Evolutionary conservation across 768 basidiomycete genomes (phyloP), one percentile per base, ranked within the genome.

Genomic region (Phlebiopsis gigantea): DNA sequence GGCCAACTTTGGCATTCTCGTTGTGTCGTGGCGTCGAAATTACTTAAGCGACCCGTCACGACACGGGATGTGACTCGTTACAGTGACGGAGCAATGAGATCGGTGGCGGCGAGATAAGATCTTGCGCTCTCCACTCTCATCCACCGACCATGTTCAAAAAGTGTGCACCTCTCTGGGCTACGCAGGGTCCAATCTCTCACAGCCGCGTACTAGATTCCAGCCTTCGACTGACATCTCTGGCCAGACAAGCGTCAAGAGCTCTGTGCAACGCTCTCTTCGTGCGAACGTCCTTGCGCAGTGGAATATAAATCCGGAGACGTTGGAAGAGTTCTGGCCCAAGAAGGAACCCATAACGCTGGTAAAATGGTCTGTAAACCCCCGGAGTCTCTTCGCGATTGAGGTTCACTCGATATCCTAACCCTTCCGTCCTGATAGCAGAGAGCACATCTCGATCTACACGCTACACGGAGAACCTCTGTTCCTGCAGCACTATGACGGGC

Each of bases 281-380:
- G 74, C 85, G 22, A 78, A 77, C 45, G 75, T 97, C 29, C 77
- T 97, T 48, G 80, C 87, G 19, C 93, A 96, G 69, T 88, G 92
- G 80, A 89, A 84, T 64, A 80, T 91, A 50, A 83, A 85, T 60
- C 79, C 83, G 42, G 91, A 90, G 61, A 83, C 86, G 2, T 75
- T 98, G 28, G 97, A 99, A 68, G 81, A 81, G 64, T 81, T 99
- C 51, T 99, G 97, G 97, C 93, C 95, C 2, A 99, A 98, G 89
- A 99, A 98, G 78, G 96, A 98, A 77, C 80, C 87, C 2, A 77
- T 98, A 46, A 86, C 89, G 4, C 87, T 90, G 65, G 91, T 94
- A 59, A 98, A 98, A 77, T 98, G 97, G 96, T 94, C 71, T 62
- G 81, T 78, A 17, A 44, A 39, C 55, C 26, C 25, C 52, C n/a